These are phyloP conservation scores for Rhynchosporium agropyri DNA, from an alignment of 2,329 filamentous ascomycete genomes.

Conservation along the genomic window DNA sequence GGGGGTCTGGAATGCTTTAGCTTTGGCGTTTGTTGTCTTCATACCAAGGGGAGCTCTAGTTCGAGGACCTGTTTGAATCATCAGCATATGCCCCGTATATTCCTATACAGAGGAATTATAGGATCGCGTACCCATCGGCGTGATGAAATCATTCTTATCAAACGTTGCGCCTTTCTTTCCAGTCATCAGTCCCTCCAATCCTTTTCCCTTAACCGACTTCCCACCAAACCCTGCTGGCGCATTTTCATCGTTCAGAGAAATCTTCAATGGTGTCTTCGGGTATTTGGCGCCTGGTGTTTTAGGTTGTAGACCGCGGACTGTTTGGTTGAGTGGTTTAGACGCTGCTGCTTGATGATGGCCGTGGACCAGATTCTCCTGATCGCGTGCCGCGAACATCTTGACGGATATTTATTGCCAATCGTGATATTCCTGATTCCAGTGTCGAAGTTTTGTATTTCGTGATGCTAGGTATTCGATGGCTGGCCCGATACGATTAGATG, in stretches of 20 bases:
- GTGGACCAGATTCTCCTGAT: slow-evolving; percentile 87
- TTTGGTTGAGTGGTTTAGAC: slow-evolving; percentile 72
- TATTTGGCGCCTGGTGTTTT: slow-evolving; percentile 79
- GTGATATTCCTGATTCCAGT: neutral
- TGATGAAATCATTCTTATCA: slow-evolving; percentile 70
- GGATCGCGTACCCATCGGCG: slow-evolving; percentile 70
- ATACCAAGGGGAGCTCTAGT: slow-evolving; percentile 82
- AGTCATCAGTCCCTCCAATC: slow-evolving; percentile 58
- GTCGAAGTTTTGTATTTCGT: neutral
- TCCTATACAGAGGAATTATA: neutral
- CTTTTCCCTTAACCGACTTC: slow-evolving; percentile 60
- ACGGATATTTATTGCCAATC: slow-evolving; percentile 23
- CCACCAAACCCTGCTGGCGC: slow-evolving; percentile 58
- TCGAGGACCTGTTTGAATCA: slow-evolving; percentile 47
- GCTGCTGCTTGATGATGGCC: slow-evolving; percentile 71
- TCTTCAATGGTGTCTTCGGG: slow-evolving; percentile 81
- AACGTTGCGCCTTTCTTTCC: slow-evolving; percentile 54
- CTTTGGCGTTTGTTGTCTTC: slow-evolving; percentile 96
- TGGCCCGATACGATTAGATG: neutral
- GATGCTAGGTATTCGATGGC: slow-evolving; percentile 16
- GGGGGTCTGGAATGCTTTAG: slow-evolving; percentile 65
- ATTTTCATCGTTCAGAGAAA: slow-evolving; percentile 85
- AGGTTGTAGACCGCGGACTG: slow-evolving; percentile 60
- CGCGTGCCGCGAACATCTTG: slow-evolving; percentile 74
- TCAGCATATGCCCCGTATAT: neutral